phyloP scores from a whole-genome alignment of 148 eudicot genomes.

The Vaccinium vitisidaea region DNA sequence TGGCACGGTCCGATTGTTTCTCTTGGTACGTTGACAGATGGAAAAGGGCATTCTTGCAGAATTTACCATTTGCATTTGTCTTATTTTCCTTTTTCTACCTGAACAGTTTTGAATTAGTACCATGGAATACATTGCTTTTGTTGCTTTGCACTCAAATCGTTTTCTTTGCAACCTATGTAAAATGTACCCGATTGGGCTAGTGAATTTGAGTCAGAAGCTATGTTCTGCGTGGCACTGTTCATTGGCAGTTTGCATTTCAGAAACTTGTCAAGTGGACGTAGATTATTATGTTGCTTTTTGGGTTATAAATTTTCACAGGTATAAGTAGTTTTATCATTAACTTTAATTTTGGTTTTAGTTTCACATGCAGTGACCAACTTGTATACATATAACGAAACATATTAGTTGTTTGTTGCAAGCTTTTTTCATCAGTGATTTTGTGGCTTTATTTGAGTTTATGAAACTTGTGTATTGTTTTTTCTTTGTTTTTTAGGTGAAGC shows the following conservation, averaged over 20 bases:
- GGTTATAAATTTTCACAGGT: background rate
- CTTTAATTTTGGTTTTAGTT: background rate
- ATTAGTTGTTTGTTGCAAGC: background rate
- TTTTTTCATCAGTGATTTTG: background rate
- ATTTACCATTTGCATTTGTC: background rate
- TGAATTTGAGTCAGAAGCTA: background rate
- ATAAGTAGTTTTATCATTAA: background rate
- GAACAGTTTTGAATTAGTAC: background rate
- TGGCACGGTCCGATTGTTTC: background rate
- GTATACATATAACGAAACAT: background rate
- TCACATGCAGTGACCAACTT: background rate
- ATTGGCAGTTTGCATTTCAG: slow-evolving; percentile 9
- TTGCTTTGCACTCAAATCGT: slow-evolving; percentile 4
- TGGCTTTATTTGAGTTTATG: background rate
- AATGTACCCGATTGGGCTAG: background rate
- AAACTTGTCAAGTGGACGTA: background rate
- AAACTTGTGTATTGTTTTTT: background rate
- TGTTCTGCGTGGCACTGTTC: background rate
- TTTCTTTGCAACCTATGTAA: background rate
- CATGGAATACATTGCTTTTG: background rate
- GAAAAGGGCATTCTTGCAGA: slow-evolving; percentile 1
- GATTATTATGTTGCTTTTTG: background rate
- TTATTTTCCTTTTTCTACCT: background rate
- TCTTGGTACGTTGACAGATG: slow-evolving; percentile 1
- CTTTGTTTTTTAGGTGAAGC: slow-evolving; percentile 56